These are phyloP conservation scores for Patellifolia procumbens DNA, from an alignment of 179 eudicot genomes.

Conservation along the genomic window DNA sequence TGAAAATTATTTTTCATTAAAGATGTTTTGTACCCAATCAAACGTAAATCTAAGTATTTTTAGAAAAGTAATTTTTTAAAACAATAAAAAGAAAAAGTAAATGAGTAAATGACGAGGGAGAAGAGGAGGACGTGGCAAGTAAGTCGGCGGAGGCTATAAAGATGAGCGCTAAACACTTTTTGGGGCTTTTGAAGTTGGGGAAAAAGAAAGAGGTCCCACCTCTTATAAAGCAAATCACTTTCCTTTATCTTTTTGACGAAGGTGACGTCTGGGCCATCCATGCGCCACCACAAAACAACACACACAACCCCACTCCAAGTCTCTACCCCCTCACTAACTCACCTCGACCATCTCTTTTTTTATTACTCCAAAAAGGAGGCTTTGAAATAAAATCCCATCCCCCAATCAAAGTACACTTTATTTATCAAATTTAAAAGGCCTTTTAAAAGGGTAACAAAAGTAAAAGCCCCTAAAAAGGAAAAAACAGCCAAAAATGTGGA, in stretches of 20 bases:
- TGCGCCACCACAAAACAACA: conserved; percentile 19
- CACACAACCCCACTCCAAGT: neutral
- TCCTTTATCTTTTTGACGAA: conserved; percentile 7
- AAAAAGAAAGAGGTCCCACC: conserved; percentile 15
- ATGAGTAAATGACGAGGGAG: no score
- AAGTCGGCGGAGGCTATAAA: conserved; percentile 28
- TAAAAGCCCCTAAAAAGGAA: neutral
- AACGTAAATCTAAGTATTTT: no score
- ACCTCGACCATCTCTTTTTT: conserved; percentile 10
- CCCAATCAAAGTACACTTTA: neutral
- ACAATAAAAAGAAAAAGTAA: no score
- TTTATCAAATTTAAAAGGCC: neutral
- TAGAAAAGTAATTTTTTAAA: no score
- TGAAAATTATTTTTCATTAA: no score
- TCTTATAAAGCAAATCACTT: neutral
- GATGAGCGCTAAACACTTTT: conserved; percentile 15
- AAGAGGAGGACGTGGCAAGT: neutral
- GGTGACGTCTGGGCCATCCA: conserved; percentile 21
- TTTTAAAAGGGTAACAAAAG: neutral
- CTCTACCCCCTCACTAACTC: neutral
- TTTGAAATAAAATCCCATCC: neutral
- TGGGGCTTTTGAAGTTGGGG: neutral
- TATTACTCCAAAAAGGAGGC: no score
- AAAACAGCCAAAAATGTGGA: neutral
- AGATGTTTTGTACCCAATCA: no score